Evolutionary conservation across 768 basidiomycete genomes (phyloP), one percentile per base, ranked within the genome.

Genomic region (Termitomyces sp.): DNA sequence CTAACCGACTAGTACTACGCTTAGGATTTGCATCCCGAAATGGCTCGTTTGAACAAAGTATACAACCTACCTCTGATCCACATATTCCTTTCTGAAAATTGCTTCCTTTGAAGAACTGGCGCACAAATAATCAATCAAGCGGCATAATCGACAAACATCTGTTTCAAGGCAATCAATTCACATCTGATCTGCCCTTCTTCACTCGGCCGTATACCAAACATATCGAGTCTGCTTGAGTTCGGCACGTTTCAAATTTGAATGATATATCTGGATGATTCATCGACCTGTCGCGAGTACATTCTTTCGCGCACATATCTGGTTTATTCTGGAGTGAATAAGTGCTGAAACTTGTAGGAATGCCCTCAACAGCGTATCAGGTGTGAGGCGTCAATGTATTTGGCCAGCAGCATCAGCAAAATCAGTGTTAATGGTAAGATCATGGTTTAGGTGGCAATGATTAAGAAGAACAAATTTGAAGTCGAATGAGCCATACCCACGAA

Each of bases 341-440:
- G 37, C 8, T 27, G 66, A 64, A n/a, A 29, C 29, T 5, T 48
- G 47, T 0, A 71, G 72, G 46, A 76, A 62, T 20, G 77, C 61
- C 13, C 26, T 55, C 3, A 68, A 71, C 16, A 10, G 24, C 1
- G 67, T 68, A 41, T 71, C 66, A 9, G 76, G 60, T 72, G 77
- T 1, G 67, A 67, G 18, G 58, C 64, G 36, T 78, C 76, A 34
- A 77, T 72, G 51, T 77, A 80, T 47, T 67, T 63, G 7, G 74
- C 73, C 53, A 78, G 6, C 71, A 75, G 7, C n/a, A 43, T 78
- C 73, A 0, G 72, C 51, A 27, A 75, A 32, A 32, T 65, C 62
- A 10, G 56, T 59, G 6, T 64, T 65, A 4, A 69, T 74, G 37
- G 65, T 64, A 42, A 70, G 68, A 54, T 76, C 76, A 26, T 74